Conservation (phyloP, 305 asterid species). For the Fraxinus nigra region DNA sequence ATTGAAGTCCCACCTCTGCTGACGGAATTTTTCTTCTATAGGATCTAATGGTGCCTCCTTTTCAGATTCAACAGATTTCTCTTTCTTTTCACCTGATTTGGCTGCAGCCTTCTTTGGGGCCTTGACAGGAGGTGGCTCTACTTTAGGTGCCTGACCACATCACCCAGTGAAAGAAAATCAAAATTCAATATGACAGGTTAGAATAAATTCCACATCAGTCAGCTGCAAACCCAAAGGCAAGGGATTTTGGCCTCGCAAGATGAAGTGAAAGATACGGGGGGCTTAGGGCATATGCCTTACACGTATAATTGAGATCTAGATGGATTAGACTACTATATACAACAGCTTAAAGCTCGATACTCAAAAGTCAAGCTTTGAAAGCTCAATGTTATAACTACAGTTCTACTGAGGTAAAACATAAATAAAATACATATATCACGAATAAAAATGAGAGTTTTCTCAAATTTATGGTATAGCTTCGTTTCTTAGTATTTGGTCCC, state of each 20-base stretch:
- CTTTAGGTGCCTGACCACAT: slow-evolving; percentile 51
- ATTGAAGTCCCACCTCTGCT: slow-evolving; percentile 24
- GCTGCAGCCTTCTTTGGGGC: slow-evolving; percentile 50
- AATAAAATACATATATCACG: neutral
- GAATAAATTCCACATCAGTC: neutral
- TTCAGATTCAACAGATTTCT: slow-evolving; percentile 44
- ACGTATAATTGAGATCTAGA: neutral
- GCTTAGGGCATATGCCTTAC: neutral
- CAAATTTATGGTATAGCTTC: neutral
- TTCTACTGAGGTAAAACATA: neutral
- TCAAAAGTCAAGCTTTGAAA: neutral
- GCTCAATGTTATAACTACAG: neutral
- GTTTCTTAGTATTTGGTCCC: neutral
- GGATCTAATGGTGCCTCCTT: slow-evolving; percentile 68
- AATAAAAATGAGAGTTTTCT: neutral
- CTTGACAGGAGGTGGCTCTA: slow-evolving; percentile 52
- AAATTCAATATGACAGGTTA: neutral
- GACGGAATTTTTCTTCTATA: slow-evolving; percentile 52
- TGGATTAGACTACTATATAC: neutral
- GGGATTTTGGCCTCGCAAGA: neutral
- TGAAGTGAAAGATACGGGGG: neutral
- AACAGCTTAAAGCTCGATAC: neutral
- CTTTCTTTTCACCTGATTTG: slow-evolving; percentile 63
- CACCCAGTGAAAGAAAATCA: slow-evolving; percentile 2
- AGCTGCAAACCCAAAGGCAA: neutral